Evolutionary conservation across 108 stramenopile genomes (phyloP), one percentile per base, ranked within the genome.

Genomic region (Pseudonitzschia multiseries): DNA sequence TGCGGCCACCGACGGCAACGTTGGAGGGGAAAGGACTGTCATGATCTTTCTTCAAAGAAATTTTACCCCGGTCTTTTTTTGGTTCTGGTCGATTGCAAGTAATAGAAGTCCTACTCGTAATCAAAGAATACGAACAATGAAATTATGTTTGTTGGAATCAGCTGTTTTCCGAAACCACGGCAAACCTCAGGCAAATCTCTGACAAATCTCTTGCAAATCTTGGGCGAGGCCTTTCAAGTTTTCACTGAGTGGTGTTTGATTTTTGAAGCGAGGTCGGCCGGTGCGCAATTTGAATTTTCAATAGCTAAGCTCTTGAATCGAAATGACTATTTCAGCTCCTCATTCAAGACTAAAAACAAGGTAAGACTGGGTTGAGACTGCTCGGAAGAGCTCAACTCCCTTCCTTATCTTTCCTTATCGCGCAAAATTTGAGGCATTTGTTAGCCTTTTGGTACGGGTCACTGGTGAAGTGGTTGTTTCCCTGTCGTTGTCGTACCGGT

Each of bases 261-360:
- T 56, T n/a, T 56, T 56, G 54, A 56, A 56, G 54, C 2, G 24
- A 26, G 54, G 24, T 56, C 54, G 54, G 54, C 54, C 54, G 54
- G 54, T 56, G 54, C 54, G 24, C 26, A 24, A 26, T 56, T 56
- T 56, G 26, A 56, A 56, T 56, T 26, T 56, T 56, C 46, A 48
- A 48, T 48, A 48, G 12, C 4, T 48, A 48, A 18, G 54, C 2
- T 52, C 26, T 24, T 56, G n/a, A 56, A 48, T 48, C 46, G 10
- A 56, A 56, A 56, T 56, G 26, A 56, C 54, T 56, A 56, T 24
- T 56, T 56, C 24, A 56, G 54, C 24, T 56, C 54, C 26, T 56
- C 2, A 48, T 56, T 24, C 54, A 56, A 56, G 54, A 56, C 54
- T 56, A 26, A 56, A 56, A 24, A 10, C n/a, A n/a, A 26, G 2